Evolutionary conservation across 176 grass and related monocot species (phyloP), one percentile per base, ranked within the genome.

Genomic region (Calamus simplicifolius): DNA sequence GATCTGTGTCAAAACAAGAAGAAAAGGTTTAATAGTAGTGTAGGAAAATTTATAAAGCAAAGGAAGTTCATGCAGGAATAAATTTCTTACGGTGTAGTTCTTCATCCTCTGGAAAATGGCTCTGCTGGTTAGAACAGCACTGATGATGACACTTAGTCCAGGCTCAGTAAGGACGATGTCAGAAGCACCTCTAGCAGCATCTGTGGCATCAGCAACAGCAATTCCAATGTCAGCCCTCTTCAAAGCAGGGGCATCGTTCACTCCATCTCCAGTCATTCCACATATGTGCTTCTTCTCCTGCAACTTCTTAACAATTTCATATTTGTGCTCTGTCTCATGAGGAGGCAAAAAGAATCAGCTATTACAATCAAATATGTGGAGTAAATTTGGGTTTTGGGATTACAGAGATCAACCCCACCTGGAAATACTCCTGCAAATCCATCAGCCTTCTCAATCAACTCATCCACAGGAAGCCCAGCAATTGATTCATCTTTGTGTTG

Each of bases 101-200:
- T 98, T 98, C 94, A 98, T 98, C 64, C 94, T 83, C 75, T 92
- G 94, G 73, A 98, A 98, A 66, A 98, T 98, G 52, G 94, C 68
- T 7, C 94, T 73, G 66, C 94, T 98, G 0, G 94, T 98, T 64
- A 98, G 94, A 29, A 98, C 88, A 25, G 88, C 94, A 63, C 94
- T 98, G 62, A 98, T 93, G 73, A 98, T 98, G 51, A 98, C 88
- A 67, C 94, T 89, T 51, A 98, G 81, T 7, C 94, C 94, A 1
- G 94, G 94, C 4, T 98, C 76, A 0, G 94, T 98, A 14, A 98
- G 94, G 61, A 98, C 94, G 52, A 98, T 98, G 56, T 98, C 94
- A 0, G 94, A 93, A 26, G 94, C 94, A 56, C 85, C 27, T 80
- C 87, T 85, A 5, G 93, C 93, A 3, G 93, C 93, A 52, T 98